Conservation (phyloP, 768 basidiomycete genomes). For the Suillus cothurnatus region DNA sequence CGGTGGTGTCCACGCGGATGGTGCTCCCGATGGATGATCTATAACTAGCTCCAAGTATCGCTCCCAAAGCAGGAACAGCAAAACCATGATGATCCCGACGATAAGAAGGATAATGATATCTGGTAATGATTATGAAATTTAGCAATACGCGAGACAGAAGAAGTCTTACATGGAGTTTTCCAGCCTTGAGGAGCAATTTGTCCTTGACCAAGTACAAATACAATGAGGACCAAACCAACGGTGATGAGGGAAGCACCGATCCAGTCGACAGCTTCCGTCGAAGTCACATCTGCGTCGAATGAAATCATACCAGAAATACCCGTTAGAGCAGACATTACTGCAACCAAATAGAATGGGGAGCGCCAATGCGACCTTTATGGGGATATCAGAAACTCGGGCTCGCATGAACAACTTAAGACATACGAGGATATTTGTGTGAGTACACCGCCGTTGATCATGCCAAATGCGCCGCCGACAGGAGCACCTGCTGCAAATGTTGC, state of each 20-base stretch:
- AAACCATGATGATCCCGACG: slow-evolving; percentile 57
- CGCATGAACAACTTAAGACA: slow-evolving; percentile 9
- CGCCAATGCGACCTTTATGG: slow-evolving; percentile 57
- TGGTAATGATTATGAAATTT: slow-evolving; percentile 26
- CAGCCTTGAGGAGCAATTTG: slow-evolving; percentile 59
- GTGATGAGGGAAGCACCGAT: slow-evolving; percentile 70
- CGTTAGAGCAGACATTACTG: slow-evolving; percentile 56
- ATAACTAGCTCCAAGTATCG: slow-evolving; percentile 49
- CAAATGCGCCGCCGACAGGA: slow-evolving; percentile 77
- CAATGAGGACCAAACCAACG: slow-evolving; percentile 64
- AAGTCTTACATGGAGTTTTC: slow-evolving; percentile 53
- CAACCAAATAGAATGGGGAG: slow-evolving; percentile 59
- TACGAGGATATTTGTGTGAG: slow-evolving; percentile 55
- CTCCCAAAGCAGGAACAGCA: slow-evolving; percentile 68
- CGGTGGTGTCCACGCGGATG: slow-evolving; percentile 46
- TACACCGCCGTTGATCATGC: slow-evolving; percentile 70
- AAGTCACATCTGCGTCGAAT: slow-evolving; percentile 57
- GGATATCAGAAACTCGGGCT: slow-evolving; percentile 1
- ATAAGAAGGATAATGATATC: slow-evolving; percentile 76
- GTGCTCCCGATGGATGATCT: slow-evolving; percentile 15
- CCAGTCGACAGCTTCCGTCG: slow-evolving; percentile 64
- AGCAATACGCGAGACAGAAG: slow-evolving; percentile 7
- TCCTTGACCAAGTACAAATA: slow-evolving; percentile 75
- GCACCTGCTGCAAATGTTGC: slow-evolving; percentile 85
- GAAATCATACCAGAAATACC: slow-evolving; percentile 53